A percentile compares a stretch with the other conserved stretches of the same genome.
phyloP scores from a whole-genome alignment of 208 protist species.

The Leishmania gerbilli region DNA sequence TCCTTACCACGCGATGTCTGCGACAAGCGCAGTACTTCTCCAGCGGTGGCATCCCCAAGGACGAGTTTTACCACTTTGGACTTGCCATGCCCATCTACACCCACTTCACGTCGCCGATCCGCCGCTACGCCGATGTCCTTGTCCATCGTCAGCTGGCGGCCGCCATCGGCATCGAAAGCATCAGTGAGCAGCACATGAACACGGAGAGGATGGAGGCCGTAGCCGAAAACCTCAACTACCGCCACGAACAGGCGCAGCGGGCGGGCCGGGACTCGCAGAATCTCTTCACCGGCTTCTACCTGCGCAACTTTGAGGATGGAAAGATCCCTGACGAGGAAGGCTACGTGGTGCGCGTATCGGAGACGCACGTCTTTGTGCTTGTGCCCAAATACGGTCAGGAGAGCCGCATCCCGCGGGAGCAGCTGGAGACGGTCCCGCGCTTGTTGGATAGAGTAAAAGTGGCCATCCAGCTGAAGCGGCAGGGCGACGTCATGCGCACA shows the following conservation, averaged over 20 bases:
- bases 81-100: conserved; percentile 95
- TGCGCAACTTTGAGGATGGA: conserved; percentile 75
- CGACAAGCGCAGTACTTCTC: conserved; percentile 94
- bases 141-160: conserved; percentile 93
- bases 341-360: conserved; percentile 81
- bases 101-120: conserved; percentile 96
- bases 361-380: conserved; percentile 86
- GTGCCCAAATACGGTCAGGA: conserved; percentile 92
- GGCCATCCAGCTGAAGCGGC: conserved; percentile 68
- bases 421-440: conserved; percentile 60
- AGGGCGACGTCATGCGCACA: conserved; percentile 80
- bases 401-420: conserved; percentile 77
- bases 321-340: conserved; percentile 82
- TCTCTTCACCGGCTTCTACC: conserved; percentile 91
- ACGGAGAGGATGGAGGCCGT: conserved; percentile 71
- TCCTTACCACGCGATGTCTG: conserved; percentile 92
- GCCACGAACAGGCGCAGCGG: conserved; percentile 92
- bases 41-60: conserved; percentile 73
- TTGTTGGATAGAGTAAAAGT: conserved; percentile 84
- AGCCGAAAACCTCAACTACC: conserved; percentile 91
- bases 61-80: conserved; percentile 94
- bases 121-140: conserved; percentile 94
- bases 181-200: conserved; percentile 55
- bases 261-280: conserved; percentile 91
- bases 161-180: conserved; percentile 64